phyloP scores from a whole-genome alignment of 257 asterid genomes.

The Capsicum chinense region DNA sequence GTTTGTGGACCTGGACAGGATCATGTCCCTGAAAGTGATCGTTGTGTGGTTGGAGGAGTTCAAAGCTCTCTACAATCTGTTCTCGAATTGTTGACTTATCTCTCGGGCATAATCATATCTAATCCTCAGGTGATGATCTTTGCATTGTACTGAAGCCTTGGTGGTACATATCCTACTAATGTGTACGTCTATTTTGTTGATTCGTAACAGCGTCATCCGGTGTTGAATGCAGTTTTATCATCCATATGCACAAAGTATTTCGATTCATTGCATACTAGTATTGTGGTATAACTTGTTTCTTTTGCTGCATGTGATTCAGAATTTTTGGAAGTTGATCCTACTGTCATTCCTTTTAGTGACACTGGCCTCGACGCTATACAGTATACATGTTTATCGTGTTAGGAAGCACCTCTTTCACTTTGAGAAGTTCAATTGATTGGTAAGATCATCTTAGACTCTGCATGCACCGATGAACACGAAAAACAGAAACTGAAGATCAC shows the following conservation, averaged over 20 bases:
- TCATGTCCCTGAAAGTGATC: constrained; percentile 66
- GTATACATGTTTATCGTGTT: constrained; percentile 57
- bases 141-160: background rate
- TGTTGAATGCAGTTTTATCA: background rate
- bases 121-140: constrained; percentile 67
- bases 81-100: constrained; percentile 82
- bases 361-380: constrained; percentile 64
- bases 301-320: constrained; percentile 46
- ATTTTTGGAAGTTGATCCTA: constrained; percentile 75
- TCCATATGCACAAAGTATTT: background rate
- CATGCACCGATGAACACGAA: background rate
- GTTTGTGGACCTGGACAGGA: constrained; percentile 48
- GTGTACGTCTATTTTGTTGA: background rate
- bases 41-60: constrained; percentile 88
- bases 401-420: constrained; percentile 70
- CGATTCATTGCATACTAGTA: background rate
- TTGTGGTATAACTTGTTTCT: background rate
- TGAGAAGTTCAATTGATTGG: constrained; percentile 47
- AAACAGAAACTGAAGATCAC: background rate
- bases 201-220: background rate
- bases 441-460: constrained; percentile 14
- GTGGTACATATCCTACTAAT: background rate
- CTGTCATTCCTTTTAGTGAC: constrained; percentile 63
- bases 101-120: constrained; percentile 75
- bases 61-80: constrained; percentile 85